These are phyloP conservation scores for Clarireedia hainanense DNA, from an alignment of 2,329 filamentous ascomycete genomes.

Conservation along the genomic window DNA sequence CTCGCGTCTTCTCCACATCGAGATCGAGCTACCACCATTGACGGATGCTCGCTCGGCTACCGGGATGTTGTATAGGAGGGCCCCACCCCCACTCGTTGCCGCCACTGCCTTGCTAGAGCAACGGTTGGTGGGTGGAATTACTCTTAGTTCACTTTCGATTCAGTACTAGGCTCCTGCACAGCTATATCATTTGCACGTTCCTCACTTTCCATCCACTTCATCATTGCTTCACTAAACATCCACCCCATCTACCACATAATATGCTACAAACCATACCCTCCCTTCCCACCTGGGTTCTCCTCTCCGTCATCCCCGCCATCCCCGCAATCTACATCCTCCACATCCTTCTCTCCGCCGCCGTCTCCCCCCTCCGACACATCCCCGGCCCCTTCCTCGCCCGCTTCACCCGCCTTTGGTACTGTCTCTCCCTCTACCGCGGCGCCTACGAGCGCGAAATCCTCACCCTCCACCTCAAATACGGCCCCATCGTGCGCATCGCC, in stretches of 20 bases:
- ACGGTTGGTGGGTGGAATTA: too few species aligned
- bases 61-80: too few species aligned
- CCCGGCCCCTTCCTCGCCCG: slow-evolving; percentile 39
- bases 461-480: slow-evolving; percentile 37
- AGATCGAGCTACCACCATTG: too few species aligned
- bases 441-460: slow-evolving; percentile 13
- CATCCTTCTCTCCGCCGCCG: not conserved
- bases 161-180: too few species aligned
- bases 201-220: not conserved
- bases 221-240: not conserved
- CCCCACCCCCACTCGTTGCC: too few species aligned
- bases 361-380: slow-evolving; percentile 30
- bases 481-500: slow-evolving; percentile 41
- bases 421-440: slow-evolving; percentile 27
- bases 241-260: not conserved
- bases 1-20: too few species aligned
- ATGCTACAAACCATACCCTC: not conserved
- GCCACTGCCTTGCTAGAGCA: too few species aligned
- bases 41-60: too few species aligned
- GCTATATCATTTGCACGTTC: not conserved
- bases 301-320: not conserved
- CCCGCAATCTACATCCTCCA: slow-evolving; percentile 1
- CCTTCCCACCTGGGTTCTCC: not conserved
- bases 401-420: slow-evolving; percentile 37
- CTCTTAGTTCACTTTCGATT: too few species aligned